These are phyloP conservation scores for Alternaria solani DNA, from an alignment of 2,329 filamentous ascomycete genomes.

Conservation along the genomic window DNA sequence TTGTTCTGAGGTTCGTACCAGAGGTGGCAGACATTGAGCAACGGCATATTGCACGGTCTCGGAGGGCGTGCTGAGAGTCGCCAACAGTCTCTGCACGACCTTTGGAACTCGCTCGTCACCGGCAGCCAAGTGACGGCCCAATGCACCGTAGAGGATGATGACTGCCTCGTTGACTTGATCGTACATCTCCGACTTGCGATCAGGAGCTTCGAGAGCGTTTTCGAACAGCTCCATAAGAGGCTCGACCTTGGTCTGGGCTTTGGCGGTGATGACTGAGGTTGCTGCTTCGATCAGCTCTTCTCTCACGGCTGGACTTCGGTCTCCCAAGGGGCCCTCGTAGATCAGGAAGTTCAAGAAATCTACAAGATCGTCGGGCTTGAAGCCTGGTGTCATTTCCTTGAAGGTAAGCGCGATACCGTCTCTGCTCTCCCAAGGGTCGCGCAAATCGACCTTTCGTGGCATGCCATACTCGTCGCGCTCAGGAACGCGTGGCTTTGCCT, in stretches of 20 bases:
- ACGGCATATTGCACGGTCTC: conserved; percentile 98
- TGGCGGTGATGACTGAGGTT: conserved; percentile 78
- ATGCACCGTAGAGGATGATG: conserved; percentile 94
- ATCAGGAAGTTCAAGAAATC: conserved; percentile 86
- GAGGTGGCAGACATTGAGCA: conserved; percentile 88
- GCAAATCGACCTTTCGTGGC: conserved; percentile 85
- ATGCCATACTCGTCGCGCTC: conserved; percentile 94
- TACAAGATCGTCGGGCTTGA: conserved; percentile 74
- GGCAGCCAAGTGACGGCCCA: conserved; percentile 83
- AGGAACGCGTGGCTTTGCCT: conserved; percentile 82
- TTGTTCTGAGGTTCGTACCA: conserved; percentile 82
- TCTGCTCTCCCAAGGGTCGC: conserved; percentile 89
- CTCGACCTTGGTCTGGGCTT: conserved; percentile 84
- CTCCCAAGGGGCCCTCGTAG: conserved; percentile 83
- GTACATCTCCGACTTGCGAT: conserved; percentile 79
- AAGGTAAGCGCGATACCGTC: conserved; percentile 90
- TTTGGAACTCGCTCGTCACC: conserved; percentile 89
- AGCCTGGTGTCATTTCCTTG: conserved; percentile 76
- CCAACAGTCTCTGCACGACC: conserved; percentile 85
- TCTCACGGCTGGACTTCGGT: conserved; percentile 78
- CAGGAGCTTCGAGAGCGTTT: conserved; percentile 81
- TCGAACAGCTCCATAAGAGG: conserved; percentile 93
- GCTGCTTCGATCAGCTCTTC: conserved; percentile 93
- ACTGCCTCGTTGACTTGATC: conserved; percentile 97
- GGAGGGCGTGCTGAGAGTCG: conserved; percentile 90